Conservation (phyloP, 139 green algal species). For the Picochlorum sp. region DNA sequence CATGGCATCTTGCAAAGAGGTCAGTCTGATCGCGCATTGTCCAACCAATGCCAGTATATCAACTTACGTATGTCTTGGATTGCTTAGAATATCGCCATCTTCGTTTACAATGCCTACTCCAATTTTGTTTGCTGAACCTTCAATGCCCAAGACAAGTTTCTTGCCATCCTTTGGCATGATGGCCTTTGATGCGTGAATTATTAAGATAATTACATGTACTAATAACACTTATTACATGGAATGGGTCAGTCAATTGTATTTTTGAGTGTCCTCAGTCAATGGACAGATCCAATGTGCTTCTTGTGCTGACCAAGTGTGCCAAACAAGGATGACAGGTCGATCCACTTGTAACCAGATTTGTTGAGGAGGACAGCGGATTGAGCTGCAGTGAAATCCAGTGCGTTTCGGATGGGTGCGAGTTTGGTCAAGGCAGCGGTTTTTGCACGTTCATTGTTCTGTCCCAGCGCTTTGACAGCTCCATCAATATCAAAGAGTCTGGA, state of each 20-base stretch:
- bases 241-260: too few species aligned
- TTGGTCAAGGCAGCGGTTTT: slow-evolving; percentile 16
- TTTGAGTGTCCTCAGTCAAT: too few species aligned
- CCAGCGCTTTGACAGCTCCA: slow-evolving; percentile 27
- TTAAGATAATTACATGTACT: neutral
- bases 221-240: too few species aligned
- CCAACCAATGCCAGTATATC: neutral
- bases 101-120: slow-evolving; percentile 72
- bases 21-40: neutral
- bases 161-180: neutral
- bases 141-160: slow-evolving; percentile 57
- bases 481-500: slow-evolving; percentile 50
- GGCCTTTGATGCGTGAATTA: neutral
- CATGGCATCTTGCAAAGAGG: neutral
- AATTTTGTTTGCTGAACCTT: slow-evolving; percentile 87
- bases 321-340: slow-evolving; percentile 53
- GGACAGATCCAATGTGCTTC: too few species aligned
- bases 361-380: slow-evolving; percentile 35
- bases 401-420: slow-evolving; percentile 14
- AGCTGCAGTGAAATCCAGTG: slow-evolving; percentile 35
- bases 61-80: slow-evolving; percentile 71
- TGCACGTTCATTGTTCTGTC: slow-evolving; percentile 18
- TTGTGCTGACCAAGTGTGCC: neutral
- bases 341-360: slow-evolving; percentile 55
- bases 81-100: slow-evolving; percentile 67